Evolutionary conservation across 495 filamentous ascomycete genomes (phyloP).

Genomic region (Ramalina intermedia): DNA sequence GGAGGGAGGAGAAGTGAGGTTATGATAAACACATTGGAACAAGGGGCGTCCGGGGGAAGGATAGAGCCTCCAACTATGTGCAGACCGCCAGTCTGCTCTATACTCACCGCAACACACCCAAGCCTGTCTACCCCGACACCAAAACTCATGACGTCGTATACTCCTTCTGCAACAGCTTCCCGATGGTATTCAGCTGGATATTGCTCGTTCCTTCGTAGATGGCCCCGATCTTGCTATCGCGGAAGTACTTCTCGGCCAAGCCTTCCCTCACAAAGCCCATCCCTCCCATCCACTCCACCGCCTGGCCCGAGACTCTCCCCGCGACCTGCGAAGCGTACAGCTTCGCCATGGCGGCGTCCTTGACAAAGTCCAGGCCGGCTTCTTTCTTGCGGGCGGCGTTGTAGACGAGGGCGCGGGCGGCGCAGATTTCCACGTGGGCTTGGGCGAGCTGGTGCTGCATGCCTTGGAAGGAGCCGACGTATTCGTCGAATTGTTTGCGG

Average conservation of each 20-base stretch:
- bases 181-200: conserved; percentile 83
- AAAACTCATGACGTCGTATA: conserved; percentile 41
- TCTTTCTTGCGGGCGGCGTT: conserved; percentile 98
- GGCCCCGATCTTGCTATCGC: conserved; percentile 95
- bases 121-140: no score
- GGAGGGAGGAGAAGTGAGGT: background rate
- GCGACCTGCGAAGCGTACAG: conserved; percentile 89
- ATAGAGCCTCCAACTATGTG: no score
- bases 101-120: no score
- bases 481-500: conserved; percentile 87
- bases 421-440: conserved; percentile 82
- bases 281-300: conserved; percentile 97
- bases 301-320: conserved; percentile 67
- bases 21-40: background rate
- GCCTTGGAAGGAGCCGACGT: conserved; percentile 91
- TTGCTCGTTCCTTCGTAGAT: conserved; percentile 95
- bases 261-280: conserved; percentile 96
- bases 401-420: conserved; percentile 83
- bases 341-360: conserved; percentile 97
- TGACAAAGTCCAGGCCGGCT: conserved; percentile 85
- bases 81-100: no score
- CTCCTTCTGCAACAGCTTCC: conserved; percentile 81
- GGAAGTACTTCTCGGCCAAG: conserved; percentile 93
- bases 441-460: conserved; percentile 99
- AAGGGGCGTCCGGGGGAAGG: background rate